phyloP scores from a whole-genome alignment of 2,329 filamentous ascomycete genomes.

The Chlorencoelia australis region DNA sequence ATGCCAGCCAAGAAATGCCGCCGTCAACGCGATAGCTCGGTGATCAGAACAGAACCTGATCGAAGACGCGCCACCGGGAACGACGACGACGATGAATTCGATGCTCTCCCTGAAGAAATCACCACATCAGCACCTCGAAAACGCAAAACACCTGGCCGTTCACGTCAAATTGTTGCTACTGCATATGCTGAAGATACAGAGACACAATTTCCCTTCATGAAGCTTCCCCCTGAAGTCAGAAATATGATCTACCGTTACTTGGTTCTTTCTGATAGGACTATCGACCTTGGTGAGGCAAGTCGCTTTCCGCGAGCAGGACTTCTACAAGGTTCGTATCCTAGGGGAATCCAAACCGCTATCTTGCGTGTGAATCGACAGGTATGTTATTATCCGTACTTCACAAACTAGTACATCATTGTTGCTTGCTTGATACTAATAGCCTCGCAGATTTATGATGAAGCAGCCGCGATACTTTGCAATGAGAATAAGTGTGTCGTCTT shows the following conservation, averaged over 20 bases:
- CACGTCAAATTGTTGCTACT: neutral
- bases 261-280: conserved; percentile 1
- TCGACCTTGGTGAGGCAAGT: too few species aligned
- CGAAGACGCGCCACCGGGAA: neutral
- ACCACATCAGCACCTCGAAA: neutral
- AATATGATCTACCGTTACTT: conserved; percentile 7
- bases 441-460: conserved; percentile 1
- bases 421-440: too few species aligned
- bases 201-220: neutral
- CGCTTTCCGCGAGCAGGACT: neutral
- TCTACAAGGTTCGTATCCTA: neutral
- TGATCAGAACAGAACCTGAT: neutral
- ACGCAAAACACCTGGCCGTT: neutral
- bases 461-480: neutral
- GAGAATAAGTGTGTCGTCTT: neutral
- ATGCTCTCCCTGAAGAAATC: neutral
- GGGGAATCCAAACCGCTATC: conserved; percentile 1
- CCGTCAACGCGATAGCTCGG: too few species aligned
- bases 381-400: neutral
- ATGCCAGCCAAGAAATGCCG: too few species aligned
- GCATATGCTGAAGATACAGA: neutral
- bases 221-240: conserved; percentile 4
- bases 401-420: neutral
- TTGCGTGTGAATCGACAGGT: neutral
- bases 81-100: neutral